A percentile compares a stretch with the other conserved stretches of the same genome.
These are phyloP conservation scores for Rhamnella rubrinervis DNA, from an alignment of 331 rosid species.

Conservation along the genomic window DNA sequence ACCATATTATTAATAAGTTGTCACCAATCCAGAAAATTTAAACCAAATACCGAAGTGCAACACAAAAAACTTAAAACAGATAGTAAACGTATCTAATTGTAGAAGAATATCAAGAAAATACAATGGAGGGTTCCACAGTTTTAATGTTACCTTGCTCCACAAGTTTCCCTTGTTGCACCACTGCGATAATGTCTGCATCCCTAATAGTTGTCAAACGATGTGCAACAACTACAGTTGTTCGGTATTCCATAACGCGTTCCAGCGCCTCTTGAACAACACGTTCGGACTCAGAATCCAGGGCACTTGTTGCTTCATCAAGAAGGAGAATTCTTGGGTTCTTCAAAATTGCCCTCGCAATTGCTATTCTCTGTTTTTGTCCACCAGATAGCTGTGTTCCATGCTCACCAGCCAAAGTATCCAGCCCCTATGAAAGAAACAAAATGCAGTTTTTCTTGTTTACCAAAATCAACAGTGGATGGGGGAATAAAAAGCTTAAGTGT, in stretches of 20 bases:
- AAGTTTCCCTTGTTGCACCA: conserved; percentile 59
- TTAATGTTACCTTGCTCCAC: conserved; percentile 55
- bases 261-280: conserved; percentile 56
- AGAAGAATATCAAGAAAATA: no score
- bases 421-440: conserved; percentile 10
- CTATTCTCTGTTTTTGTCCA: conserved; percentile 43
- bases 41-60: no score
- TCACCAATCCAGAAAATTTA: no score
- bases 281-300: conserved; percentile 49
- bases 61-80: no score
- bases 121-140: no score
- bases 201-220: conserved; percentile 70
- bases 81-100: no score
- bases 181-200: conserved; percentile 65
- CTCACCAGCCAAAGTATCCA: conserved; percentile 21
- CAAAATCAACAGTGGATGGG: not conserved
- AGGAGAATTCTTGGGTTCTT: conserved; percentile 45
- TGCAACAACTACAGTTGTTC: conserved; percentile 71
- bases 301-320: conserved; percentile 53
- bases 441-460: not conserved
- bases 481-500: not conserved
- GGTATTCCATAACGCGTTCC: conserved; percentile 45
- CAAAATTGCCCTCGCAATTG: conserved; percentile 56
- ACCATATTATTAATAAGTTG: no score
- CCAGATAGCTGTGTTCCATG: conserved; percentile 25